These are phyloP conservation scores for Ophiostoma pallidulum DNA, from an alignment of 2,329 filamentous ascomycete genomes.

Conservation along the genomic window DNA sequence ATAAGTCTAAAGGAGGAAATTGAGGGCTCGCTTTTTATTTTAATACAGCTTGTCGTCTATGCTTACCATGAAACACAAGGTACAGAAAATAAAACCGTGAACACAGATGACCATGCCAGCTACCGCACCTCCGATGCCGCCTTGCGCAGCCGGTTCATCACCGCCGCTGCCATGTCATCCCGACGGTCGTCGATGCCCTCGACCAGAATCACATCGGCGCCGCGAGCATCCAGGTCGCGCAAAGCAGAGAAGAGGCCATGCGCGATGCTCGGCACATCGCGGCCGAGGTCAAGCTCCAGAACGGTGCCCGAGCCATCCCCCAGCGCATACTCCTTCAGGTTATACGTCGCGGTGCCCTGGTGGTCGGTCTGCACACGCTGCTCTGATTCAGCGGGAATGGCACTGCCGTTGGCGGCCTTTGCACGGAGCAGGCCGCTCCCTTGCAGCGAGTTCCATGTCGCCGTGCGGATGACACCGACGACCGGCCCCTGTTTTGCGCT, in stretches of 20 bases:
- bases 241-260: conserved; percentile 81
- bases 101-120: no score
- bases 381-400: no score
- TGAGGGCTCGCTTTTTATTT: no score
- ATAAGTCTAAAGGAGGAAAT: no score
- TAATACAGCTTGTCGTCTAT: no score
- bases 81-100: no score
- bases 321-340: conserved; percentile 32
- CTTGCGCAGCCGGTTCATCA: conserved; percentile 77
- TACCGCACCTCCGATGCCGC: conserved; percentile 54
- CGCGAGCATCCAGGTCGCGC: conserved; percentile 69
- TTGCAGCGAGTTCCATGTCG: conserved; percentile 39
- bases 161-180: conserved; percentile 76
- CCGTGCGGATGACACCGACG: conserved; percentile 48
- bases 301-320: conserved; percentile 26
- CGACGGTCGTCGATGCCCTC: conserved; percentile 76
- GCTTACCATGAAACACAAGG: no score
- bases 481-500: conserved; percentile 19
- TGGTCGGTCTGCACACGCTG: conserved; percentile 20
- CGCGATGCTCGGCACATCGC: conserved; percentile 63
- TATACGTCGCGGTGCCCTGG: conserved; percentile 20
- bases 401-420: conserved; percentile 23
- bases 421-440: conserved; percentile 23
- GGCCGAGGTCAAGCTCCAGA: conserved; percentile 66
- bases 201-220: conserved; percentile 77